Evolutionary conservation across 139 green algal genomes (phyloP), one percentile per base, ranked within the genome.

Genomic region (Coccomyxa sp.): DNA sequence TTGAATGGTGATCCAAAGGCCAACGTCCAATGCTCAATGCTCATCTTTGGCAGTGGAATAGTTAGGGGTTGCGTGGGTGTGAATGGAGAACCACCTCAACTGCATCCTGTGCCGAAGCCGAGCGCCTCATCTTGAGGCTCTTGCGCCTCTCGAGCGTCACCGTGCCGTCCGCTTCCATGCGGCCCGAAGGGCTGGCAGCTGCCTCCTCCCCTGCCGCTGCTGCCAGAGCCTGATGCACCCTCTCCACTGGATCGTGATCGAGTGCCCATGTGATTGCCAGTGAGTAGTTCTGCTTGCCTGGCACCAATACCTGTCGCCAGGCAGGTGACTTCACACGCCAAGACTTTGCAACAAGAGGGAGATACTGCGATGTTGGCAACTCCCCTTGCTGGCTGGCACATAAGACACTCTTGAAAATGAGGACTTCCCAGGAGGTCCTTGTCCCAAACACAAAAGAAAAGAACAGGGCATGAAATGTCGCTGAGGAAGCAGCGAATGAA

Each of bases 221-320:
- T 9, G 18, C 21, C 63, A 71, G 9, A 21, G 21, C 63, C 18
- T 71, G 18, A 21, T 71, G 63, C 23, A 77, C n/a, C 27, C 67
- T 67, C 30, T 74, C 67, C 38, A 79, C 1, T 16, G 85, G 85
- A 58, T 88, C 81, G 16, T 85, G 71, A 13, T 67, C 77, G 0
- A 81, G 57, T 0, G 81, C 66, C 85, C 85, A 88, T 25, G 76
- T 74, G 0, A 83, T 27, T 0, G 67, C 80, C 10, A 88, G 81
- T 13, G 76, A 81, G 13, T 83, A 32, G n/a, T 85, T 80, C 25
- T 60, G 66, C 57, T 67, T 83, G 57, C 81, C 81, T 23, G 85
- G 85, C 67, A 88, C 85, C 81, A 88, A 78, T 25, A 88, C 77
- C 85, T 88, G 85, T 51, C 38, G 38, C 38, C 38, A 51, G 38